Evolutionary conservation across 176 grass and related monocot genomes (phyloP), one percentile per base, ranked within the genome.

Genomic region (Aegilops umbellulata): DNA sequence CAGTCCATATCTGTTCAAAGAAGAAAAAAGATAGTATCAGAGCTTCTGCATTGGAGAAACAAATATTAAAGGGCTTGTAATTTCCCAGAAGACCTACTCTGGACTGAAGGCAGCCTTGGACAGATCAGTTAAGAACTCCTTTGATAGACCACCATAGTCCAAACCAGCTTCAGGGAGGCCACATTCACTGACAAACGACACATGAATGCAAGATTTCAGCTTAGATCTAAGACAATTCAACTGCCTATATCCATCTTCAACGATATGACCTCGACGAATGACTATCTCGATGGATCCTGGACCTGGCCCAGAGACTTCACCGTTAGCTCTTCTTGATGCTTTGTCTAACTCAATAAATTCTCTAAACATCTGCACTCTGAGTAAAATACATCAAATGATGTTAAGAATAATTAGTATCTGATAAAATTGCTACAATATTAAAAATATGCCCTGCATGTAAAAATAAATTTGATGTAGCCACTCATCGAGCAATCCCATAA

Each of bases 111-210:
- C 90, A 62, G 91, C 84, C 82, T 91, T 98, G 15, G 91, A 90
- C 60, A 98, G 85, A 95, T 98, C 96, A 25, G 96, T 98, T 89
- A 95, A 92, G 53, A 98, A 98, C 84, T 98, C 93, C 71, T 98
- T 98, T 62, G 96, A 95, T 65, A 98, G 81, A 74, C 96, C 96
- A 69, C 96, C 96, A 69, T 98, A 98, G 67, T 98, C 93, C 82
- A 98, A 90, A 92, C 96, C 96, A 91, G 92, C 93, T 89, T 98
- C 96, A 77, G 93, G 93, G 94, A 98, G 93, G 75, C 96, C 93
- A 61, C 96, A 95, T 83, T 94, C 91, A 91, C 92, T 98, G 10
- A 95, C 87, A 94, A 98, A 98, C 17, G 96, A 98, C 61, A 98
- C 93, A 34, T 98, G 90, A 90, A 98, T 93, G 82, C 84, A 94